Evolutionary conservation across 768 basidiomycete genomes (phyloP).

Genomic region (Termitomyces sp.): DNA sequence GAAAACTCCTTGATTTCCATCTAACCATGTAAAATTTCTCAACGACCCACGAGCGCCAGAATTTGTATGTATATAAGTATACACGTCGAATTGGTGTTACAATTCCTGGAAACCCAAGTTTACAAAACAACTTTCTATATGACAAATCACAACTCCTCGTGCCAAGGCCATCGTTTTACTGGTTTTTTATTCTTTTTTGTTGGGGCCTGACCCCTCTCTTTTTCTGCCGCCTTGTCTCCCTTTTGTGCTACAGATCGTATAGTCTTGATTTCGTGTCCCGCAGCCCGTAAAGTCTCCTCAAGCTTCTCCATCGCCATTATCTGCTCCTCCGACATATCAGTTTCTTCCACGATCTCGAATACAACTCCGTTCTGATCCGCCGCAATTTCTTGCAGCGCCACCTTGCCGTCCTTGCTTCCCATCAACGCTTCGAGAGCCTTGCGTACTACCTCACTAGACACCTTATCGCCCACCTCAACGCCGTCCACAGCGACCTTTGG

Average conservation of each 20-base stretch:
- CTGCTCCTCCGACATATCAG: conserved; percentile 33
- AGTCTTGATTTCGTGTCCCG: conserved; percentile 47
- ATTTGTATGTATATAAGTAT: neutral
- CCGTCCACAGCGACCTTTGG: conserved; percentile 11
- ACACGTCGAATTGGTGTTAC: conserved; percentile 7
- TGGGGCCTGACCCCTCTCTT: conserved; percentile 17
- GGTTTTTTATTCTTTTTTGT: conserved; percentile 17
- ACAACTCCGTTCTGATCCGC: conserved; percentile 40
- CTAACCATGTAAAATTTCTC: too few species aligned
- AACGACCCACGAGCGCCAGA: too few species aligned
- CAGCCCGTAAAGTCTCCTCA: conserved; percentile 48
- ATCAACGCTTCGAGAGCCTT: conserved; percentile 38
- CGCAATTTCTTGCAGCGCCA: conserved; percentile 39
- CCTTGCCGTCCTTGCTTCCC: conserved; percentile 24
- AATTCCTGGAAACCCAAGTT: neutral
- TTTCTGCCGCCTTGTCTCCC: conserved; percentile 26
- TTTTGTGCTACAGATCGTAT: conserved; percentile 17
- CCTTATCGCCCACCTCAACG: conserved; percentile 15
- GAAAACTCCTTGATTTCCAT: neutral
- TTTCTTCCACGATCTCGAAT: conserved; percentile 44
- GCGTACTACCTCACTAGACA: conserved; percentile 33
- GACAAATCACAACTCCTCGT: conserved; percentile 17
- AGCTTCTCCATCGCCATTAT: conserved; percentile 41
- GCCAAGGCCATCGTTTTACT: conserved; percentile 11
- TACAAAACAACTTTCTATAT: neutral